Base-by-base conservation (phyloP, 2,329 filamentous ascomycete genomes). In the Aspergillaceae sp. region DNA sequence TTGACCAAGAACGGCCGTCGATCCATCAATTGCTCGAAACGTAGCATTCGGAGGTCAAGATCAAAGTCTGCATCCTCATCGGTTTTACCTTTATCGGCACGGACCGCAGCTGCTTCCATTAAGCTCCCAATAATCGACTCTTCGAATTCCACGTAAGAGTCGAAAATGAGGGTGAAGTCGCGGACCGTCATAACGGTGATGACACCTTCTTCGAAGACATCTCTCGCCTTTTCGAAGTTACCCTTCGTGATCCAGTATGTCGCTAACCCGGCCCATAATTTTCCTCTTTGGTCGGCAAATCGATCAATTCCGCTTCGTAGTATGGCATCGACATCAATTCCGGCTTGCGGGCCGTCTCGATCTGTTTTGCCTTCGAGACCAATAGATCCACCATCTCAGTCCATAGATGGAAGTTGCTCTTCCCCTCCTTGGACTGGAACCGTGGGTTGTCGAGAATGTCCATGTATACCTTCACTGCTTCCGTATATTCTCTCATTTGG, bases 171-270 rank as follows among this genome's bases (percentile, higher is more conserved):
- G 1, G 90, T 94, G 62, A 98, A 98, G 69, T 98, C 92, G 46
- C 92, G 84, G 40, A 98, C 90, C 2, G 92, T 98, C 91, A 97
- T 97, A 52, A 96, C 94, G 1, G 91, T 97, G 7, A 88, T 95
- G 54, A 97, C 87, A 40, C 87, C 94, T 67, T 97, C 90, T 68
- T 98, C 92, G 55, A 95, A 97, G 3, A 94, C 77, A 65, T 98
- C 92, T 53, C 94, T 77, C 9, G 92, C 90, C 50, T 84, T 84
- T 69, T 97, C 94, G 61, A 96, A 97, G 61, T 86, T 89, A 40
- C 90, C 90, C 63, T 83, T 83, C 48, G 88, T 87, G 63, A 94
- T 94, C 88, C 91, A 97, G 69, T 97, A 98, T 3, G 91, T 92
- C 38, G 92, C 92, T 43, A 98, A 71, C 7, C 91, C 91, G 42